Evolutionary conservation across 306 rosid genomes (phyloP).

Genomic region (Inga leiocalycina): DNA sequence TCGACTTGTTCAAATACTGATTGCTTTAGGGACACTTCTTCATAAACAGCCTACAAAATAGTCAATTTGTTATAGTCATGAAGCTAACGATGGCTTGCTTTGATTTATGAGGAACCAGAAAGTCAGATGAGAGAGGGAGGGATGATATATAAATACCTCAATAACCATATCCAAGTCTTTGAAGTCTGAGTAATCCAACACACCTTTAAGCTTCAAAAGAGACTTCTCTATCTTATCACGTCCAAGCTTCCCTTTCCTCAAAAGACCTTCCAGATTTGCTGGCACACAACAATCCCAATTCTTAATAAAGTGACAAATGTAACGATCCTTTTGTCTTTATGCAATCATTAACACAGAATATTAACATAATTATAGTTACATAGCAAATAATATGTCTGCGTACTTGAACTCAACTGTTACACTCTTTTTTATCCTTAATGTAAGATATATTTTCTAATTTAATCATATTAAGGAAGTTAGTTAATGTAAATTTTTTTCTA

Average conservation of each 20-base stretch:
- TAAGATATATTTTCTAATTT: too few species aligned
- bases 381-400: not conserved
- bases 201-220: not conserved
- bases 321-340: not conserved
- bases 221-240: not conserved
- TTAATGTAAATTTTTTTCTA: too few species aligned
- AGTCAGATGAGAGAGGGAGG: not conserved
- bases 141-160: not conserved
- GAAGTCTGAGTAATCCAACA: not conserved
- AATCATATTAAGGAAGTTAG: too few species aligned
- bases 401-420: not conserved
- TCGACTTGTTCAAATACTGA: not conserved
- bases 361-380: not conserved
- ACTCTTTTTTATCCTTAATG: too few species aligned
- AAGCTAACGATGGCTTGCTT: not conserved
- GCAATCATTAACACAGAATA: not conserved
- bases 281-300: not conserved
- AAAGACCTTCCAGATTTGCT: not conserved
- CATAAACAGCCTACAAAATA: not conserved
- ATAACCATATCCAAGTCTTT: not conserved
- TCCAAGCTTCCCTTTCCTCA: conserved; percentile 2
- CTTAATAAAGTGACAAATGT: not conserved
- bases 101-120: not conserved
- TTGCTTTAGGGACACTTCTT: not conserved
- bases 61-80: not conserved